Evolutionary conservation across 176 grass and related monocot species (phyloP).

Genomic region (Musa itinerans): DNA sequence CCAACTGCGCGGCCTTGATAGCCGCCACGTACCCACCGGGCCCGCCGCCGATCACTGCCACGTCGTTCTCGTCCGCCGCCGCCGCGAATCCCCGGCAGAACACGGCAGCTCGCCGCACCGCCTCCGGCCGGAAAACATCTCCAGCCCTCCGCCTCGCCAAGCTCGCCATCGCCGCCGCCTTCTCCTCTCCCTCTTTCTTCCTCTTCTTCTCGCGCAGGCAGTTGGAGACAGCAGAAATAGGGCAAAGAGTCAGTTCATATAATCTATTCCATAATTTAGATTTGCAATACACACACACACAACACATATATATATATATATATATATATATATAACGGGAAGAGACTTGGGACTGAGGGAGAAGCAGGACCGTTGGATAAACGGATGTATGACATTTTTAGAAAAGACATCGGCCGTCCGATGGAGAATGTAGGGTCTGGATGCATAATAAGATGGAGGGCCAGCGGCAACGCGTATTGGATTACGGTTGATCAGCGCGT

Average conservation of each 20-base stretch:
- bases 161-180: conserved; percentile 37
- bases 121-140: conserved; percentile 34
- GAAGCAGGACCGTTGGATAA: no score
- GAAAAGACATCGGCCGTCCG: neutral
- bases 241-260: neutral
- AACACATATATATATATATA: neutral
- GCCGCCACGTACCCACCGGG: conserved; percentile 84
- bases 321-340: neutral
- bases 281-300: neutral
- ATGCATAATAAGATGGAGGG: no score
- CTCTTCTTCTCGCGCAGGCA: neutral
- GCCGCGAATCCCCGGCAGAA: conserved; percentile 42
- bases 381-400: no score
- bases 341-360: no score
- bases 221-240: neutral
- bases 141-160: conserved; percentile 54
- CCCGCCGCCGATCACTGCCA: conserved; percentile 80
- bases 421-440: neutral
- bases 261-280: neutral
- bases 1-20: conserved; percentile 82
- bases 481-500: no score
- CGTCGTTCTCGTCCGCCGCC: conserved; percentile 67
- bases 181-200: neutral
- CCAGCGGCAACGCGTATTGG: no score
- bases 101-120: conserved; percentile 13